Base-by-base conservation (phyloP, 306 rosid species). In the Phaseolus lunatus region DNA sequence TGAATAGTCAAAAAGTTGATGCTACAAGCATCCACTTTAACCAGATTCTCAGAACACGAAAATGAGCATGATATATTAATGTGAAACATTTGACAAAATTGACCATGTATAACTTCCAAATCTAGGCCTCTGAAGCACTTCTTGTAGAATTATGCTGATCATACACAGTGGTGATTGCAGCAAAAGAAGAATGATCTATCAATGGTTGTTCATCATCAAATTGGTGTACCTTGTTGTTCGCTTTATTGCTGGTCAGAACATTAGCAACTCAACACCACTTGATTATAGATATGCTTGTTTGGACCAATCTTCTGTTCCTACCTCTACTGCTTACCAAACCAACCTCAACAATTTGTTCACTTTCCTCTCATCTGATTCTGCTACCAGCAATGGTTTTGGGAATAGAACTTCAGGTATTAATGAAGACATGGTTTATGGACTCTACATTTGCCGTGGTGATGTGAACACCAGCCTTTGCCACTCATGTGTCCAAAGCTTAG, bases 261-360 rank as follows among this genome's bases (percentile, higher is more conserved):
- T 0, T 19, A 72, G 65, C 79, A 67, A 71, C 8, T n/a, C 65
- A 49, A 65, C n/a, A n/a, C 65, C 54, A 41, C 83, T 73, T 59
- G 81, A 81, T 59, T 81, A 84, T 62, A 76, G 88, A 39, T 77
- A 81, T 67, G 83, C 83, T 35, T 84, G 88, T 81, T 73, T 81
- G 57, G 88, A 84, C 20, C 83, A 81, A 67, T 67, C 78, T 58
- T 57, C 81, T 10, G 6, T 19, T 33, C 47, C 85, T 27, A 70
- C 85, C 0, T 81, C 88, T 9, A 26, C 19, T 23, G 61, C 77
- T 41, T 84, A 84, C 78, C 83, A 77, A 67, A 44, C 75, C 20
- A 84, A 84, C 70, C 81, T 84, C 80, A 53, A 84, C 26, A 77
- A 35, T 62, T 69, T 84, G 19, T n/a, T 77, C 1, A 39, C 78